phyloP scores from a whole-genome alignment of 768 basidiomycete genomes.

The Pleurotus citrinopileatus region DNA sequence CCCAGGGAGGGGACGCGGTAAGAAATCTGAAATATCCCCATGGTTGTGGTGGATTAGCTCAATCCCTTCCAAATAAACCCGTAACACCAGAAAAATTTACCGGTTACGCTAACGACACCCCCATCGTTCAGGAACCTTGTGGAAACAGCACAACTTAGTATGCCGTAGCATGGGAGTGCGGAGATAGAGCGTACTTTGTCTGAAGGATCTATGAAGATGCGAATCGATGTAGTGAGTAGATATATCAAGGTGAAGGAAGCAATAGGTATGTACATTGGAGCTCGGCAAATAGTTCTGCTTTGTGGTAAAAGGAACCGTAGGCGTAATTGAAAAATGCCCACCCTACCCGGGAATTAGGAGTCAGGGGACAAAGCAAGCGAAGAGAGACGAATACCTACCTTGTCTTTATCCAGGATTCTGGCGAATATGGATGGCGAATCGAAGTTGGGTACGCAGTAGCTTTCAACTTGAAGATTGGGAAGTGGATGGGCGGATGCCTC shows the following conservation, averaged over 20 bases:
- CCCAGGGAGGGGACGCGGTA: constrained; percentile 58
- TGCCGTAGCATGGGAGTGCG: not conserved
- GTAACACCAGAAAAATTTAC: constrained; percentile 31
- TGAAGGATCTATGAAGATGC: constrained; percentile 59
- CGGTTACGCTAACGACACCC: constrained; percentile 85
- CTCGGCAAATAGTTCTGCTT: constrained; percentile 84
- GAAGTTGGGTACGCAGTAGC: constrained; percentile 90
- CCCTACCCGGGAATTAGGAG: constrained; percentile 45
- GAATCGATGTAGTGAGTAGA: constrained; percentile 5
- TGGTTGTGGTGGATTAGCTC: not conserved
- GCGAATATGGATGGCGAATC: constrained; percentile 94
- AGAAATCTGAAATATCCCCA: constrained; percentile 51
- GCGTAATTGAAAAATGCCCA: constrained; percentile 90
- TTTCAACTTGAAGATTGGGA: constrained; percentile 62
- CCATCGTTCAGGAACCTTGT: constrained; percentile 70
- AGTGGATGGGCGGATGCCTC: not conserved
- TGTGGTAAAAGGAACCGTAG: constrained; percentile 61
- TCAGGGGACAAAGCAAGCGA: not conserved
- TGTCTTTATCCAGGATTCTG: constrained; percentile 83
- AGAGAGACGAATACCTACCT: constrained; percentile 29
- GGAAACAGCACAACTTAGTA: not conserved
- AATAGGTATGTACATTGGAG: constrained; percentile 57
- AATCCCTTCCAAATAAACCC: not conserved
- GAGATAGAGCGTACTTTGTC: constrained; percentile 54
- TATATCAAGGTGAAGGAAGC: not conserved